These are phyloP conservation scores for Pichia deserticola DNA, from an alignment of 805 yeast species.

Conservation along the genomic window DNA sequence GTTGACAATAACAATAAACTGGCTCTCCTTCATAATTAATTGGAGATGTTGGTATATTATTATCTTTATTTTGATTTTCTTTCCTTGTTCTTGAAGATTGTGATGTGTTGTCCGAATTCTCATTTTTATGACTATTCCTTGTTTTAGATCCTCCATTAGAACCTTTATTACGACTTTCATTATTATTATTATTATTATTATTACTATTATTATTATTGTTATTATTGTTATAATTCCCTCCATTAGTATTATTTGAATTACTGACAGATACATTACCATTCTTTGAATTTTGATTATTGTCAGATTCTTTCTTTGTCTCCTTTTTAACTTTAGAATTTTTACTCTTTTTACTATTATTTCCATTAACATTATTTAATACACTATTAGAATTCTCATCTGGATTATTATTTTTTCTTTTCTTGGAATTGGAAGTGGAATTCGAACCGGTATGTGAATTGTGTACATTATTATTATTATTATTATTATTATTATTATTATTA, in stretches of 20 bases:
- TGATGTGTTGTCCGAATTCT: not conserved
- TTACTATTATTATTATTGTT: not conserved
- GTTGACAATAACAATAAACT: slow-evolving; percentile 91
- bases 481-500: no score
- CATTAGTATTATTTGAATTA: not conserved
- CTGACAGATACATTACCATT: not conserved
- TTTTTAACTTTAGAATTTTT: slow-evolving; percentile 2
- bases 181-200: not conserved
- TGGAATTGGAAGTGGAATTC: not conserved
- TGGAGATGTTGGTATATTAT: slow-evolving; percentile 11
- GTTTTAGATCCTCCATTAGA: not conserved
- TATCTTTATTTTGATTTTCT: slow-evolving; percentile 14
- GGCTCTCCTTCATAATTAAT: slow-evolving; percentile 46
- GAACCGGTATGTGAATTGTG: no score
- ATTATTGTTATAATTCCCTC: not conserved
- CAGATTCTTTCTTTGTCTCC: not conserved
- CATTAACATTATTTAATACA: not conserved
- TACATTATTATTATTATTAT: no score
- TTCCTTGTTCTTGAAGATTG: slow-evolving; percentile 6
- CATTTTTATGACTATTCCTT: slow-evolving; percentile 1
- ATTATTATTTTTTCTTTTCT: not conserved
- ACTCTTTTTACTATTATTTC: slow-evolving; percentile 1
- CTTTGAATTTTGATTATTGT: not conserved
- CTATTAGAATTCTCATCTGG: not conserved
- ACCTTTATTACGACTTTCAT: slow-evolving; percentile 1